These are phyloP conservation scores for Pezicula carpinea DNA, from an alignment of 2,329 filamentous ascomycete genomes.

Conservation along the genomic window DNA sequence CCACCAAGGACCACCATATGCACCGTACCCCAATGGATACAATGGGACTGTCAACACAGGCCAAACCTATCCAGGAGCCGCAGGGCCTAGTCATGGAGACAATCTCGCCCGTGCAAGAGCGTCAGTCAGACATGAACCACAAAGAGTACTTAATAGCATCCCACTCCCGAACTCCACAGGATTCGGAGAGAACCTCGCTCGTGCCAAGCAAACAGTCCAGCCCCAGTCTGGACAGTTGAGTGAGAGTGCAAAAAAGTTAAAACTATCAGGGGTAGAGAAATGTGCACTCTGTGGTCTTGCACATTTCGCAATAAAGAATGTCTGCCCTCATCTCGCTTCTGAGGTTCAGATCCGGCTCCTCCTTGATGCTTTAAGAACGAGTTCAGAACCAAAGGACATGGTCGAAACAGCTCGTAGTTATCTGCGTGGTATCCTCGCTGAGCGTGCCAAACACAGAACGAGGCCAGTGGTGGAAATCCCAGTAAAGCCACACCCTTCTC, in stretches of 20 bases:
- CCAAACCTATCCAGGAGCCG: background rate
- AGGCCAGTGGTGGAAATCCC: background rate
- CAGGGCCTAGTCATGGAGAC: background rate
- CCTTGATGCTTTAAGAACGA: conserved; percentile 56
- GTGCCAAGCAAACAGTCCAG: conserved; percentile 49
- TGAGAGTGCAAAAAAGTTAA: conserved; percentile 21
- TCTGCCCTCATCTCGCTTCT: conserved; percentile 58
- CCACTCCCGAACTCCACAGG: background rate
- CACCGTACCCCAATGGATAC: background rate
- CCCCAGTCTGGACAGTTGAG: conserved; percentile 47
- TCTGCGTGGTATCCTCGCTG: conserved; percentile 4
- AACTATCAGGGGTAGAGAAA: conserved; percentile 51
- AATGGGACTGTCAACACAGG: background rate
- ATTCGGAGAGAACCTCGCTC: background rate
- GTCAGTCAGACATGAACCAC: too few relatives aligned
- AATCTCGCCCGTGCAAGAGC: too few relatives aligned
- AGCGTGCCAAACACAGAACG: background rate
- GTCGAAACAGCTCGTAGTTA: conserved; percentile 32
- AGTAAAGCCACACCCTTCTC: too few relatives aligned
- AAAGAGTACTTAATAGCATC: too few relatives aligned
- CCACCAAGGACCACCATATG: background rate
- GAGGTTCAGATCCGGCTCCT: conserved; percentile 61
- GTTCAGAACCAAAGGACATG: conserved; percentile 48
- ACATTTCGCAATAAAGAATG: conserved; percentile 50
- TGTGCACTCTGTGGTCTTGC: conserved; percentile 62